Evolutionary conservation across 2,329 filamentous ascomycete species (phyloP).

Genomic region (Thielaviopsis ethacetica): DNA sequence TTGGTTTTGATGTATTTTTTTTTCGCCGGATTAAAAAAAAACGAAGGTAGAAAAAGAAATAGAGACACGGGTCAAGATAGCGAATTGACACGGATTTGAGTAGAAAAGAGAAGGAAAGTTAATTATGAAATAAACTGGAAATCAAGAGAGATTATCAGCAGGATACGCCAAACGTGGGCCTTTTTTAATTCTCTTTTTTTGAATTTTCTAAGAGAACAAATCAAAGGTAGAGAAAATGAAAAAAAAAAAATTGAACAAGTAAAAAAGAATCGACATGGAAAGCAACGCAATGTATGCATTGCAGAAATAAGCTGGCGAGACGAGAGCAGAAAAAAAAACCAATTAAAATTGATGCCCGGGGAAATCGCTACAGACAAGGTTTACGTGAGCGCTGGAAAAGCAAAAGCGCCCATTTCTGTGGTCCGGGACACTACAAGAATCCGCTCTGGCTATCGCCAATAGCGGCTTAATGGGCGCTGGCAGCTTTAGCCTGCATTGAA

Average conservation of each 20-base stretch:
- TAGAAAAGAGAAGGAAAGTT: background rate
- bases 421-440: background rate
- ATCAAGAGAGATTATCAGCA: background rate
- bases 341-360: background rate
- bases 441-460: background rate
- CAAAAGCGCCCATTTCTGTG: background rate
- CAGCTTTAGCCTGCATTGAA: background rate
- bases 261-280: no score
- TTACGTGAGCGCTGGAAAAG: background rate
- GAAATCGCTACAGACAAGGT: background rate
- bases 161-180: background rate
- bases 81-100: background rate
- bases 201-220: background rate
- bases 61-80: background rate
- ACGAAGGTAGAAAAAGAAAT: background rate
- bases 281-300: background rate
- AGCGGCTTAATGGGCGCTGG: background rate
- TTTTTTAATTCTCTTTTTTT: background rate
- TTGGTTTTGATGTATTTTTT: background rate
- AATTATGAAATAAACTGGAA: background rate
- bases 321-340: background rate
- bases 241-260: background rate
- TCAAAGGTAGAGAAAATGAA: background rate
- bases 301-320: background rate
- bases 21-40: background rate